Evolutionary conservation across 257 asterid species (phyloP).

Genomic region (Solanum appendiculatum): DNA sequence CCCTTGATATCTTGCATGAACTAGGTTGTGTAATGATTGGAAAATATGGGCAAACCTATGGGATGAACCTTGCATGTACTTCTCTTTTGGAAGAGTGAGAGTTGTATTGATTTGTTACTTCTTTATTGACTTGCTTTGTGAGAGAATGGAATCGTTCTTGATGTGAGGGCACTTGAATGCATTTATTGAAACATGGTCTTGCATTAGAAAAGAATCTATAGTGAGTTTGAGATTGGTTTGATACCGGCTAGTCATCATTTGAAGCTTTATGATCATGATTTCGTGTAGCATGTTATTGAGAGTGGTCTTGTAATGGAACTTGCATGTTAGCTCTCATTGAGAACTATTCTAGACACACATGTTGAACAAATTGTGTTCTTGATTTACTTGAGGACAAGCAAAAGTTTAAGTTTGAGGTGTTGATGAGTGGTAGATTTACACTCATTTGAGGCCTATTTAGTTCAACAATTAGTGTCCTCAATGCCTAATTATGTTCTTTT

Average conservation of each 20-base stretch:
- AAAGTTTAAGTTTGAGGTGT: no score
- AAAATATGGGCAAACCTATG: background rate
- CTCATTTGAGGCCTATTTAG: no score
- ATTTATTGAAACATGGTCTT: background rate
- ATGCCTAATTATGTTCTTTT: no score
- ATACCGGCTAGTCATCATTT: background rate
- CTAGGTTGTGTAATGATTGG: background rate
- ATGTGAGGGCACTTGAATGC: background rate
- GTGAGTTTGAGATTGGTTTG: background rate
- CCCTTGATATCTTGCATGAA: background rate
- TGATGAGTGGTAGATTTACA: no score
- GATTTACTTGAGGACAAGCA: no score
- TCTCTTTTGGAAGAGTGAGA: background rate
- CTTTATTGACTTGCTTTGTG: no score
- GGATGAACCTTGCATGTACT: background rate
- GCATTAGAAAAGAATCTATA: background rate
- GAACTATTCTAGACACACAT: background rate
- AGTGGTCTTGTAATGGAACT: background rate
- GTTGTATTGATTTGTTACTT: background rate
- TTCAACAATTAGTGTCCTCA: no score
- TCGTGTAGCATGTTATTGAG: background rate
- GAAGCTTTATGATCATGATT: no score
- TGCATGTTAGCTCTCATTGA: background rate
- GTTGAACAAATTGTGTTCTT: background rate
- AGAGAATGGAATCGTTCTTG: background rate